phyloP scores from a whole-genome alignment of 2,329 filamentous ascomycete species.

The Exophiala mesophila region DNA sequence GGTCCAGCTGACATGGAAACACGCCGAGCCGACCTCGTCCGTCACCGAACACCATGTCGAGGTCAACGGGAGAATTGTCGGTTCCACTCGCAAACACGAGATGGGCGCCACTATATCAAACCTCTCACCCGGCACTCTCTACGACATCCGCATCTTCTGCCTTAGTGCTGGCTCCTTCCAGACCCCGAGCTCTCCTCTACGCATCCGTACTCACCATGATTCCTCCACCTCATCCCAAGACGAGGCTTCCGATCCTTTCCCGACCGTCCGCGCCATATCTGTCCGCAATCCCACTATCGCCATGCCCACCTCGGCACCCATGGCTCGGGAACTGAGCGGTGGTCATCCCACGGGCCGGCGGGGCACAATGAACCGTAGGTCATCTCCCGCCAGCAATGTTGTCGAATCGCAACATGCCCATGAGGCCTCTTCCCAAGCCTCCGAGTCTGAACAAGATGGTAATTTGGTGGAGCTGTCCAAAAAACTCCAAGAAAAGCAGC shows the following conservation, averaged over 20 bases:
- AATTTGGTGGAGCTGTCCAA: constrained; percentile 74
- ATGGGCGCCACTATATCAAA: constrained; percentile 89
- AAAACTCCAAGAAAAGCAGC: constrained; percentile 71
- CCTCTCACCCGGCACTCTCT: constrained; percentile 79
- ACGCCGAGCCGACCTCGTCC: constrained; percentile 59
- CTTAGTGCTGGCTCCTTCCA: constrained; percentile 91
- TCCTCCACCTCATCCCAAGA: constrained; percentile 38
- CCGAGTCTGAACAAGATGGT: constrained; percentile 54
- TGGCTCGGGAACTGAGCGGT: constrained; percentile 62
- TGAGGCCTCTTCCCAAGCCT: constrained; percentile 16
- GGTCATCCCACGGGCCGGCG: constrained; percentile 53
- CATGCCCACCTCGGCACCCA: constrained; percentile 57
- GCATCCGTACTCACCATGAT: constrained; percentile 61
- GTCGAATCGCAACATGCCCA: constrained; percentile 35
- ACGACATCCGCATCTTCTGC: constrained; percentile 88
- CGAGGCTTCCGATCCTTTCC: constrained; percentile 32
- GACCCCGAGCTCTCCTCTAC: constrained; percentile 77
- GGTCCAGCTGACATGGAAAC: constrained; percentile 86
- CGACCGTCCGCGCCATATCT: constrained; percentile 50
- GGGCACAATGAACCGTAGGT: constrained; percentile 66
- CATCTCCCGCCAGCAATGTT: constrained; percentile 59
- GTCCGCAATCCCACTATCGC: constrained; percentile 50
- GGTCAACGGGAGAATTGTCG: constrained; percentile 84
- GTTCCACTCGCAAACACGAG: constrained; percentile 74
- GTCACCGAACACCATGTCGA: constrained; percentile 87